Base-by-base conservation (phyloP, 805 yeast genomes). In the Saccharomycopsis oosterbeekiorum region DNA sequence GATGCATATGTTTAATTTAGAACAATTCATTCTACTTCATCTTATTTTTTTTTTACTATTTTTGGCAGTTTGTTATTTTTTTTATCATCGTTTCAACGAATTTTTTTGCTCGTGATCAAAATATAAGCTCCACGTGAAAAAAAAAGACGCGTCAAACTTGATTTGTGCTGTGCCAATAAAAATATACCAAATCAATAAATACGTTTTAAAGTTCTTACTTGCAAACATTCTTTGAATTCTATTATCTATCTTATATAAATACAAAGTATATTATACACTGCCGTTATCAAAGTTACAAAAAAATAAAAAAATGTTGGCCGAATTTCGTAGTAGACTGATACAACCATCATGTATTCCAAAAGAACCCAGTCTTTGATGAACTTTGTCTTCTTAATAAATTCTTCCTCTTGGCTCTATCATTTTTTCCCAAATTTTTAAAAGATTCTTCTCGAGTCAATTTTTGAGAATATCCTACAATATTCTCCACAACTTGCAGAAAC, bases 381-480 rank as follows among this genome's bases (percentile, higher is more conserved):
- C 60, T 37, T 41, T 43, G 55, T 40, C 43, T 47, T 39, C 39
- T 59, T 11, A 55, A 26, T 17, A 58, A 51, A 9, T 58, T 43
- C 55, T 58, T 60, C 29, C 42, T 40, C 5, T 66, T 64, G 56
- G 71, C 73, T 63, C 72, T 73, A 65, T 74, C 74, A 58, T 74
- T 67, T 47, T 47, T 47, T 19, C 53, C 53, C 11, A 47, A 26
- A 58, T 75, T 67, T 55, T 69, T 66, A 51, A 75, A 73, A 15
- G 75, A 71, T 65, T 77, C 79, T 61, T 74, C 76, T 60, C 93
- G 77, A 67, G 88, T 80, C 58, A 87, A 67, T 67, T 89, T 82
- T 71, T 94, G 97, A 6, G 96, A 88, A 70, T 92, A 91, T 8
- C 96, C 97, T 15, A 92, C 88, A 67, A 92, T 75, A 67, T 89